Evolutionary conservation across 176 grass and related monocot genomes (phyloP).

Genomic region (Hordeum marinum): DNA sequence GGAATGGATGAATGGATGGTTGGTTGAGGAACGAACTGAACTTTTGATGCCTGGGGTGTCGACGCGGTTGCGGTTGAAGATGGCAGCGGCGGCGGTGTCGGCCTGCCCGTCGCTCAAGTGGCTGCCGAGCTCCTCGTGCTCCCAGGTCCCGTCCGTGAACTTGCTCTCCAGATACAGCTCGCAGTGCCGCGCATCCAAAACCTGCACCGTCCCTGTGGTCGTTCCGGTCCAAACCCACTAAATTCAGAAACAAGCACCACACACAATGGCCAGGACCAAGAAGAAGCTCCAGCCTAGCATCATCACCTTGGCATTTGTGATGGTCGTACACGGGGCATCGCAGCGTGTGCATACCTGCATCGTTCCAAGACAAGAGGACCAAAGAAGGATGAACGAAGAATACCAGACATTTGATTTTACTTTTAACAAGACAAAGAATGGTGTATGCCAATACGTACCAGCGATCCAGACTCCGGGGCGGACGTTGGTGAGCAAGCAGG

Average conservation of each 20-base stretch:
- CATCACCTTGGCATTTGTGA: slow-evolving; percentile 53
- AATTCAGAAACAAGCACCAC: slow-evolving; percentile 11
- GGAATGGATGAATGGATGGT: not conserved
- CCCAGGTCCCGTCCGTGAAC: slow-evolving; percentile 52
- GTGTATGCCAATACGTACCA: slow-evolving; percentile 28
- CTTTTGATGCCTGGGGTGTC: slow-evolving; percentile 12
- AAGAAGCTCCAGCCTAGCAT: not conserved
- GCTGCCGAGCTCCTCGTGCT: slow-evolving; percentile 59
- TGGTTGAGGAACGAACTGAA: slow-evolving; percentile 38
- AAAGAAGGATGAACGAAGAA: not conserved
- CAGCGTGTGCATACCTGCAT: slow-evolving; percentile 72
- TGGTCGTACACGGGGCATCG: slow-evolving; percentile 63
- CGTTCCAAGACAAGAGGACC: not conserved
- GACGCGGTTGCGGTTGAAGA: slow-evolving; percentile 48
- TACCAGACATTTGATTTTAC: too few relatives aligned
- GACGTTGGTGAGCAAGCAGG: slow-evolving; percentile 46
- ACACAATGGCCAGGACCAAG: not conserved
- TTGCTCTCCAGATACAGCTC: slow-evolving; percentile 74
- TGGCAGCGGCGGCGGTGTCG: slow-evolving; percentile 34
- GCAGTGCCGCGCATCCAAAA: slow-evolving; percentile 68
- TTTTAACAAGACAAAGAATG: not conserved
- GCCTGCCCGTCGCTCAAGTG: slow-evolving; percentile 40
- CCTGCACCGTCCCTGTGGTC: slow-evolving; percentile 71
- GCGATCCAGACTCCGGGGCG: slow-evolving; percentile 87
- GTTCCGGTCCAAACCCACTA: not conserved